These are phyloP conservation scores for Sindora glabra DNA, from an alignment of 306 rosid species.

Conservation along the genomic window DNA sequence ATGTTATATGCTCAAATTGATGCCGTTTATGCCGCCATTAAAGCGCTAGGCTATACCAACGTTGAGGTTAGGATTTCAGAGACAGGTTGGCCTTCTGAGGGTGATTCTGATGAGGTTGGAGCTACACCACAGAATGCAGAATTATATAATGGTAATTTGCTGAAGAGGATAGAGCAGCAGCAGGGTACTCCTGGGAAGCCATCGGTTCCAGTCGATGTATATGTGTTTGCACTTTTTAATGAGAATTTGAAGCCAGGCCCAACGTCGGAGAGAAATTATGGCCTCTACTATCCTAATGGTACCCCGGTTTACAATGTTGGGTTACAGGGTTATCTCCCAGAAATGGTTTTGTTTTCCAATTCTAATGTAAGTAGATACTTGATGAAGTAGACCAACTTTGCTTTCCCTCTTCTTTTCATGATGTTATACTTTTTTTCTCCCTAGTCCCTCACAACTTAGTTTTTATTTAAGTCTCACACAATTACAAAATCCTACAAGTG, in stretches of 20 bases:
- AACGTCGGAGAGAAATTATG: conserved; percentile 80
- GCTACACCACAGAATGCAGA: conserved; percentile 67
- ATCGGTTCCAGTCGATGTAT: conserved; percentile 57
- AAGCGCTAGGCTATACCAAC: conserved; percentile 49
- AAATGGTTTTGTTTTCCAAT: conserved; percentile 32
- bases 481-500: too few species aligned
- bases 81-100: conserved; percentile 92
- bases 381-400: neutral
- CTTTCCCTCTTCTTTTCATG: too few species aligned
- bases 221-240: conserved; percentile 78
- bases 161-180: conserved; percentile 39
- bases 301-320: conserved; percentile 66
- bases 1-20: conserved; percentile 89
- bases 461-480: too few species aligned
- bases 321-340: conserved; percentile 49
- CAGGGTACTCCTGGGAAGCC: conserved; percentile 82
- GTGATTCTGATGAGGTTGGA: conserved; percentile 62
- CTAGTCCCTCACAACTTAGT: too few species aligned
- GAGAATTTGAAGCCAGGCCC: conserved; percentile 76
- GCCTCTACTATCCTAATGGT: conserved; percentile 79
- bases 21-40: conserved; percentile 75
- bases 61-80: conserved; percentile 66
- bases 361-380: conserved; percentile 34
- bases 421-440: too few species aligned
- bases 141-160: conserved; percentile 59